Conservation (phyloP, 805 yeast genomes). For the Lipomyces sp. region DNA sequence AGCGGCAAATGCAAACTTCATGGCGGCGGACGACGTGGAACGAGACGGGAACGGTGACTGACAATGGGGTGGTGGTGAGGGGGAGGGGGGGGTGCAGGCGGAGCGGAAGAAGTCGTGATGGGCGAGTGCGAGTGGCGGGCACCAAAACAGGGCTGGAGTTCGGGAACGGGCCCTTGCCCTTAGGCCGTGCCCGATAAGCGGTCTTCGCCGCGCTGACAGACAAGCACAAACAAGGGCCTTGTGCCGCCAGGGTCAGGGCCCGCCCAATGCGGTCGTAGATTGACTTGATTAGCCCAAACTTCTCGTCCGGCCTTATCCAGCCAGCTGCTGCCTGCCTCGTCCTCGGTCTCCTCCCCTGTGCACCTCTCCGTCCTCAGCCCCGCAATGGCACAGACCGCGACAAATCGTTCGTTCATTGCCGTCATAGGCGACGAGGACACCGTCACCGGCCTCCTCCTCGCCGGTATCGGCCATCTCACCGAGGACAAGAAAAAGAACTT, state of each 20-base stretch:
- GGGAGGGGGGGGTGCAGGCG: background rate
- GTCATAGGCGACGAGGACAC: slow-evolving; percentile 98
- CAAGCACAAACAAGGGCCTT: background rate
- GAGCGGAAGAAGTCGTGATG: background rate
- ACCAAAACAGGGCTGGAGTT: background rate
- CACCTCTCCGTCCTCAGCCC: too few relatives aligned
- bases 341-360: too few relatives aligned
- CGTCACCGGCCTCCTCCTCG: slow-evolving; percentile 89
- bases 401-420: slow-evolving; percentile 79
- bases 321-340: too few relatives aligned
- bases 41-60: background rate
- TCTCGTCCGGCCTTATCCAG: background rate
- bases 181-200: slow-evolving; percentile 4
- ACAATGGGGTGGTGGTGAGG: background rate
- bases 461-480: slow-evolving; percentile 86
- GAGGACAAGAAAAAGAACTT: slow-evolving; percentile 68
- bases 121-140: background rate
- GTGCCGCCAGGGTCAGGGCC: background rate
- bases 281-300: background rate
- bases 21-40: slow-evolving; percentile 1
- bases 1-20: slow-evolving; percentile 9
- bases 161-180: slow-evolving; percentile 1
- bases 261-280: background rate
- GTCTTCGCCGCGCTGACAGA: background rate
- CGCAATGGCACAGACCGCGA: slow-evolving; percentile 25